phyloP scores from a whole-genome alignment of 345 rosid species.

The Populus tremula region DNA sequence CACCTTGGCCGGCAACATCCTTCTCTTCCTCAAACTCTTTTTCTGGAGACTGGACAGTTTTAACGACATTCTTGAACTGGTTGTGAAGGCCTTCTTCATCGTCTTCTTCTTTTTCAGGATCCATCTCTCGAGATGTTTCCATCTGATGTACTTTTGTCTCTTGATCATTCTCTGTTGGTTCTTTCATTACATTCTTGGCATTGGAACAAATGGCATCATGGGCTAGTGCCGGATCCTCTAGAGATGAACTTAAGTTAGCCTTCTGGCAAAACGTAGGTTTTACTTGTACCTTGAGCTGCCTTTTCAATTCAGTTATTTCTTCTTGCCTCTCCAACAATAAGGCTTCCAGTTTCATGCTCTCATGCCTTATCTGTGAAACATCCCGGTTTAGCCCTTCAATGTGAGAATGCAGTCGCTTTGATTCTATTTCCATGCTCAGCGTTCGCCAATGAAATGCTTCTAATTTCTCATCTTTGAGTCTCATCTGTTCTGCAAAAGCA shows the following conservation, averaged over 20 bases:
- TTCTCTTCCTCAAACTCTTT: conserved; percentile 47
- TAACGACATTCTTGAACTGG: conserved; percentile 13
- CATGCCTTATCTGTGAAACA: conserved; percentile 51
- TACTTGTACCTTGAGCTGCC: conserved; percentile 33
- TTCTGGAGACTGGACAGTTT: conserved; percentile 54
- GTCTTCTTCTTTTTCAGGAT: conserved; percentile 22
- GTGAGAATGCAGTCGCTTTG: conserved; percentile 62
- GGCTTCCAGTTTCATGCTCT: conserved; percentile 56
- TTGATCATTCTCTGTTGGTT: conserved; percentile 35
- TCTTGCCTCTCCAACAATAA: conserved; percentile 45
- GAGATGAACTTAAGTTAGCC: conserved; percentile 27
- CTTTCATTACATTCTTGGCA: conserved; percentile 38
- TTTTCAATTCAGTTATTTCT: conserved; percentile 47
- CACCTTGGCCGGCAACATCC: conserved; percentile 23
- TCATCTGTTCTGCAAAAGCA: conserved; percentile 68
- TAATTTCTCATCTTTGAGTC: conserved; percentile 74
- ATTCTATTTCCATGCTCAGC: conserved; percentile 76
- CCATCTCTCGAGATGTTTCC: conserved; percentile 30
- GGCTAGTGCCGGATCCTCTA: conserved; percentile 30
- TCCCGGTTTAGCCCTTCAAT: conserved; percentile 58
- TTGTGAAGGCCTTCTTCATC: background rate
- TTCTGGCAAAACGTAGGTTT: conserved; percentile 34
- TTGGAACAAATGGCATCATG: conserved; percentile 33
- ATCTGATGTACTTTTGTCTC: conserved; percentile 21
- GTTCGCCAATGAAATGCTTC: conserved; percentile 69